Percentiles rank a stretch among this genome's conserved stretches.
phyloP scores from a whole-genome alignment of 2,329 filamentous ascomycete genomes.

The Magnaporthiopsis rhizophila region DNA sequence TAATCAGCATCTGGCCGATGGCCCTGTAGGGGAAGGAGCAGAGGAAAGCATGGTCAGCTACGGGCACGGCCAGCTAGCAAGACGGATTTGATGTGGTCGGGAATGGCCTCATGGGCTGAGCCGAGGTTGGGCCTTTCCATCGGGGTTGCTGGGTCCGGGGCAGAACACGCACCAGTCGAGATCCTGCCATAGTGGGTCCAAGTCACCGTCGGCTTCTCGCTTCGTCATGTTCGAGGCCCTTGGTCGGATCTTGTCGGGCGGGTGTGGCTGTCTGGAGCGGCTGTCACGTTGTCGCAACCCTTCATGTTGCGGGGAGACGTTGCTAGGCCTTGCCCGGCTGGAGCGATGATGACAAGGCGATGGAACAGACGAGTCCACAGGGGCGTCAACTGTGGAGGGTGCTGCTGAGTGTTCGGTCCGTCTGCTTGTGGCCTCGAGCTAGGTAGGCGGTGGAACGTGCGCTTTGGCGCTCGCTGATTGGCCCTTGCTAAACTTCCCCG shows the following conservation, averaged over 20 bases:
- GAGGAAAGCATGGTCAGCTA: slow-evolving; percentile 18
- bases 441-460: background rate
- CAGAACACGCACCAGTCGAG: slow-evolving; percentile 58
- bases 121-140: too few species aligned
- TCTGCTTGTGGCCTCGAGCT: too few species aligned
- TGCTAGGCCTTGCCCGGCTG: background rate
- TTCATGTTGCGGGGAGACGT: slow-evolving; percentile 4
- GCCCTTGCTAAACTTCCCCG: too few species aligned
- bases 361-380: background rate
- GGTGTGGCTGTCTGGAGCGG: slow-evolving; percentile 6
- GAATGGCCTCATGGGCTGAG: background rate
- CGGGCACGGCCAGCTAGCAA: background rate
- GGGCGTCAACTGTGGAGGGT: background rate
- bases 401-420: background rate
- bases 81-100: slow-evolving; percentile 4
- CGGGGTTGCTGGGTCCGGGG: too few species aligned
- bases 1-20: slow-evolving; percentile 70
- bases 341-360: background rate
- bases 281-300: slow-evolving; percentile 10
- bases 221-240: background rate
- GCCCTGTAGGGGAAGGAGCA: slow-evolving; percentile 36
- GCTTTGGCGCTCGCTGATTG: background rate
- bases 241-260: slow-evolving; percentile 14
- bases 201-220: slow-evolving; percentile 30
- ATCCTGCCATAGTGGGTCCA: slow-evolving; percentile 65